These are phyloP conservation scores for Eucalyptus leucophloia DNA, from an alignment of 345 rosid species.

Conservation along the genomic window DNA sequence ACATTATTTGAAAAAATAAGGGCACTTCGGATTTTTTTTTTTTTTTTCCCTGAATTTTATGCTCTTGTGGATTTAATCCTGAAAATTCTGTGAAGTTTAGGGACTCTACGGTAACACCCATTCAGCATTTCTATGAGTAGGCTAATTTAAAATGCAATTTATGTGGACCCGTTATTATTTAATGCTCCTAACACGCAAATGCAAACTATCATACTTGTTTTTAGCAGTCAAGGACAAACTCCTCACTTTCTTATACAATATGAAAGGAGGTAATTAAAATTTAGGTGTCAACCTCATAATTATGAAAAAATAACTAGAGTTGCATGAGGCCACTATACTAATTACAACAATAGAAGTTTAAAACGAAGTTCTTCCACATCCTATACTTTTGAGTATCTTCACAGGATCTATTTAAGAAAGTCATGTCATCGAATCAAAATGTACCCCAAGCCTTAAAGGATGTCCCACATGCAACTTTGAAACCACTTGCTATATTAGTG, in stretches of 20 bases:
- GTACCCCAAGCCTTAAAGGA: neutral
- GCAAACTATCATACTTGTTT: neutral
- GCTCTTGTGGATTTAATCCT: neutral
- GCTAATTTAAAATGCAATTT: neutral
- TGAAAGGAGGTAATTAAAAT: too few species aligned
- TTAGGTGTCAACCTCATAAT: too few species aligned
- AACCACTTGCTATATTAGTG: neutral
- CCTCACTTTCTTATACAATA: too few species aligned
- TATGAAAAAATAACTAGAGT: neutral
- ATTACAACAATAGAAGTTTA: neutral
- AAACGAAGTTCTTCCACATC: neutral
- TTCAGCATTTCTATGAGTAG: neutral
- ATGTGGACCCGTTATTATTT: neutral
- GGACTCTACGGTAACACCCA: neutral
- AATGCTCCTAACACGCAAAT: neutral
- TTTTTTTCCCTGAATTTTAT: too few species aligned
- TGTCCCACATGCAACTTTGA: neutral
- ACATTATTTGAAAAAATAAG: too few species aligned
- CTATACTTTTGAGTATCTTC: neutral
- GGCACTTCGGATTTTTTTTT: too few species aligned
- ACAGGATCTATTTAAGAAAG: neutral
- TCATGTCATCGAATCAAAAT: neutral
- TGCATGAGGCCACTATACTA: neutral
- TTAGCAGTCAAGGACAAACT: neutral
- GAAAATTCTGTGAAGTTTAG: neutral